Base-by-base conservation (phyloP, 129 eudicot genomes). In the Solidago caesia region DNA sequence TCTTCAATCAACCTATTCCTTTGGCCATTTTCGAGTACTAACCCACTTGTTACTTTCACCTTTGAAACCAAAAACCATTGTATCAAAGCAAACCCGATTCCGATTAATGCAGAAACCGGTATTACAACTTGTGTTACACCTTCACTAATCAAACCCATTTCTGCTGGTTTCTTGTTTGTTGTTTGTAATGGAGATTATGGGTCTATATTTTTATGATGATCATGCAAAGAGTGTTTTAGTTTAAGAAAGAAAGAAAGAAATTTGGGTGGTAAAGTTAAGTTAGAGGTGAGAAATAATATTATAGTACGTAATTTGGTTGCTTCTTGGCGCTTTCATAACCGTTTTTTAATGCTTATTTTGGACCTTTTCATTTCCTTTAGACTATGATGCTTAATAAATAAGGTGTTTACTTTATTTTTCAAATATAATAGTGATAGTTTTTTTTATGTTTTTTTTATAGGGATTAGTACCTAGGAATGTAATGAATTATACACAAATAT, bases 61-160 rank as follows among this genome's bases (percentile, higher is more conserved):
- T 77, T 84, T 10, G 88, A 81, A 12, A 84, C 85, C 75, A 84
- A 52, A 69, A 63, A 84, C 88, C 88, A 84, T 60, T 84, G 88
- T 47, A 72, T 14, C 70, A 84, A 70, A 51, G 88, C 85, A 77
- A 84, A 84, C 39, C 51, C 88, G 48, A 84, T 84, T 42, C 88
- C 88, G 14, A 81, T 73, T 13, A 84, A 68, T 74, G 88, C 80
- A 60, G 85, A 80, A 7, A 81, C 41, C 72, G 80, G 85, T n/a
- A 84, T 84, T 14, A 84, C 51, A 81, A 73, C 59, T 79, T 84
- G 85, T 26, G 85, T 58, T 57, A 68, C 42, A 49, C 75, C 80
- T 77, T 84, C 88, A 73, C 80, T 58, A 77, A 84, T 68, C 6
- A 25, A 77, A 48, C 78, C 80, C 88, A 80, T 81, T 29, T 2